Evolutionary conservation across 495 filamentous ascomycete species (phyloP), one percentile per base, ranked within the genome.

Genomic region (Trichoderma orchidacearum): DNA sequence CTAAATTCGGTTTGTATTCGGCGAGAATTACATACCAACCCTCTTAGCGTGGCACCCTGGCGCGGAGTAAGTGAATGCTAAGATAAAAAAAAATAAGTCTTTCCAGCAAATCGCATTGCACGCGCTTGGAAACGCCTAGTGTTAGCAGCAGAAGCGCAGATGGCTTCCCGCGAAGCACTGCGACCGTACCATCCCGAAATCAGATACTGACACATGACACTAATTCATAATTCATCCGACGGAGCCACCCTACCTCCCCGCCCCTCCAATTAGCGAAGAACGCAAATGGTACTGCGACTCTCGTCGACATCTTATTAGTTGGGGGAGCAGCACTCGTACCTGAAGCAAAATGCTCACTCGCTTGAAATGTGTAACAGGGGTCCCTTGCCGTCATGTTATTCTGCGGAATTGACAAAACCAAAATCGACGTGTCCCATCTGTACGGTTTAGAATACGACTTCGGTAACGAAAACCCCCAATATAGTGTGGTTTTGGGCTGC

Each of bases 191-290:
- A 48, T 48, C 41, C 41, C 41, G 41, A 48, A 48, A 48, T 23
- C 41, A 48, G 41, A 48, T 48, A 48, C 27, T 48, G 41, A 48
- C 41, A 48, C 21, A 48, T 48, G 41, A 48, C 27, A 1, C 41
- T 48, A 27, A 48, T n/a, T n/a, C n/a, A n/a, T 48, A 48, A 48
- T 48, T 48, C 41, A 48, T 23, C 41, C 41, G 41, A 48, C 41
- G 41, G 41, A 48, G 21, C 13, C 18, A 48, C 15, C 41, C 41
- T 48, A 25, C 21, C 21, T 48, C 41, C n/a, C 41, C 41, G 41
- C 18, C 41, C 41, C 41, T 48, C 41, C 41, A 48, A 48, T 48
- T 48, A 48, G 41, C 41, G 41, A 48, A 48, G 21, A 48, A 48
- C 6, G 11, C n/a, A 17, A 48, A 25, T 48, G 5, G 9, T 4